Evolutionary conservation across 352 stramenopile species (phyloP).

Genomic region (Pythium apleroticum): DNA sequence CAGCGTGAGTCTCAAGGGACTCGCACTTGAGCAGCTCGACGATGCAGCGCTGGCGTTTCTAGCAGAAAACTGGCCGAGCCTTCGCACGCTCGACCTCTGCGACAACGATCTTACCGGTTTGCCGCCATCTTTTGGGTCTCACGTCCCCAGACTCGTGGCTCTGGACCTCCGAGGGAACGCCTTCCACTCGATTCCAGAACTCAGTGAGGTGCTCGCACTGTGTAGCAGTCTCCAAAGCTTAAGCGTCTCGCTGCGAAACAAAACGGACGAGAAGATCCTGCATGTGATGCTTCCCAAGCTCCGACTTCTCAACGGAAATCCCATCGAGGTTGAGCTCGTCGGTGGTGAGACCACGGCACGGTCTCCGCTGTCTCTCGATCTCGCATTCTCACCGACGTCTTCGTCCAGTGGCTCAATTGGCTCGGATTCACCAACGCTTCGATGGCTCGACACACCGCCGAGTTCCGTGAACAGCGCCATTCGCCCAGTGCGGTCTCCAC

Average conservation of each 20-base stretch:
- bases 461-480: conserved; percentile 11
- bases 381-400: conserved; percentile 10
- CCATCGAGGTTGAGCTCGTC: background rate
- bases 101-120: conserved; percentile 48
- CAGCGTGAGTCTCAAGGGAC: conserved; percentile 43
- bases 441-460: conserved; percentile 25
- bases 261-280: conserved; percentile 52
- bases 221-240: conserved; percentile 64
- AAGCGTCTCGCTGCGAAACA: conserved; percentile 45
- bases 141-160: conserved; percentile 53
- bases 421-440: conserved; percentile 4
- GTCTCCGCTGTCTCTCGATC: conserved; percentile 20
- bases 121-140: conserved; percentile 36
- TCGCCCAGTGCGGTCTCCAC: conserved; percentile 28
- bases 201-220: conserved; percentile 41
- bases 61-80: conserved; percentile 37
- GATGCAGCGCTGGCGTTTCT: conserved; percentile 39
- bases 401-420: conserved; percentile 4
- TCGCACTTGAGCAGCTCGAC: conserved; percentile 33
- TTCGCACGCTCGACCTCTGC: conserved; percentile 60
- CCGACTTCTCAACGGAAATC: conserved; percentile 57
- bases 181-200: conserved; percentile 41
- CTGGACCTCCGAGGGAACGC: conserved; percentile 58
- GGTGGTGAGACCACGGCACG: conserved; percentile 4
- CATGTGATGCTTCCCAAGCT: conserved; percentile 56